Evolutionary conservation across 805 yeast genomes (phyloP), one percentile per base, ranked within the genome.

Genomic region (Candida railenensis): DNA sequence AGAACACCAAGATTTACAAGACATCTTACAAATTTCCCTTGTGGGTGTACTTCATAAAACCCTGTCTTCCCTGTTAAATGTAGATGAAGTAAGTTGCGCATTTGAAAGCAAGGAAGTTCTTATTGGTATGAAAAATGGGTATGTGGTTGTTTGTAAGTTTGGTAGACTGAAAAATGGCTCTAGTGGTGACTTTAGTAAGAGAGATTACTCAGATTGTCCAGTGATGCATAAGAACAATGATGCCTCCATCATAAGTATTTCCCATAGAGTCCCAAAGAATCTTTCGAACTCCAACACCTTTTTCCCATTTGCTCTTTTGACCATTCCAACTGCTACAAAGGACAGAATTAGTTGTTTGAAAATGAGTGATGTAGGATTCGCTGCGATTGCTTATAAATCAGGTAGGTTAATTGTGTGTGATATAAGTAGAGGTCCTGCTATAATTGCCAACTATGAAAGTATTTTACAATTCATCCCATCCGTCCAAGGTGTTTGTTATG

Each of bases 341-440:
- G 71, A 69, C 22, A 48, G 52, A 28, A 83, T 87, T 8, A 71
- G 91, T 0, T 78, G 87, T 1, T 50, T 91, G 42, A 74, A 77
- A 45, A 78, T 87, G 62, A 83, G 91, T 49, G 78, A 85, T 51
- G 73, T 89, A 42, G 97, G 97, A 0, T 91, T 94, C 67, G 87
- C 86, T 7, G 94, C 87, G 0, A 71, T 88, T 37, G 96, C 87
- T 0, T 89, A 86, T 61, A 77, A 76, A 40, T 76, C 83, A 12
- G 97, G 98, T n/a, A 74, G 81, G 32, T 50, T 92, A 15, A 65
- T 85, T 2, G 82, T 92, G 0, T 68, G 91, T 48, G 97, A 92
- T 65, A 59, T 69, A 19, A 73, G 87, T 46, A 74, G 97, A 48
- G 87, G 87, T 1, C 91, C 91, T 0, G 89, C 88, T 0, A 65